phyloP scores from a whole-genome alignment of 1,139 yeast genomes.

The Casaregolazyma lundiana region DNA sequence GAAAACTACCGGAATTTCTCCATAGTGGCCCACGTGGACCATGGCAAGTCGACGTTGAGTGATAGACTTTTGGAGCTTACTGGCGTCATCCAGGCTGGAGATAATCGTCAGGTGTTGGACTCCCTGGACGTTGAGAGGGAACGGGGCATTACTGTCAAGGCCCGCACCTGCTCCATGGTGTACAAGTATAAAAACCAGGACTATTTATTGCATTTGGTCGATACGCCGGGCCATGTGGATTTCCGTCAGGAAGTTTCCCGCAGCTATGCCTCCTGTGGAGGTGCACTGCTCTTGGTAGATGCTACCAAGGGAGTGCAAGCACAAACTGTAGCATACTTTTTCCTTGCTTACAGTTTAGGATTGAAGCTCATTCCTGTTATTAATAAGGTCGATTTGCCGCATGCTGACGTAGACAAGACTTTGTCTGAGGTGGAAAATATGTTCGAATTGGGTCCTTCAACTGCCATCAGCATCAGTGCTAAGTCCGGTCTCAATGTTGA shows the following conservation, averaged over 20 bases:
- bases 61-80: slow-evolving; percentile 84
- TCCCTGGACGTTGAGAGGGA: slow-evolving; percentile 92
- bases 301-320: slow-evolving; percentile 98
- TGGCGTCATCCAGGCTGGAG: slow-evolving; percentile 76
- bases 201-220: slow-evolving; percentile 82
- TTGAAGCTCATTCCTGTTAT: slow-evolving; percentile 81
- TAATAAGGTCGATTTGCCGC: slow-evolving; percentile 86
- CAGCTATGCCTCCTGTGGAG: slow-evolving; percentile 94
- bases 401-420: slow-evolving; percentile 78
- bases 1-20: slow-evolving; percentile 84
- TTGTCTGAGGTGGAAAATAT: slow-evolving; percentile 78
- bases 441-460: slow-evolving; percentile 71
- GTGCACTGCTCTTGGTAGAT: slow-evolving; percentile 85
- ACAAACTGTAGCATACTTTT: slow-evolving; percentile 94
- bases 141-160: slow-evolving; percentile 94
- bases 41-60: slow-evolving; percentile 89
- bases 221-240: slow-evolving; percentile 98
- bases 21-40: slow-evolving; percentile 98
- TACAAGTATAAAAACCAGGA: slow-evolving; percentile 68
- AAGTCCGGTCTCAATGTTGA: slow-evolving; percentile 84
- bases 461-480: slow-evolving; percentile 84
- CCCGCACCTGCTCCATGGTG: slow-evolving; percentile 94
- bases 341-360: slow-evolving; percentile 81
- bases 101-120: slow-evolving; percentile 82
- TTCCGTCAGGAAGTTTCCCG: slow-evolving; percentile 90